Evolutionary conservation across 768 basidiomycete species (phyloP), one percentile per base, ranked within the genome.

Genomic region (Gymnopilus junonius): DNA sequence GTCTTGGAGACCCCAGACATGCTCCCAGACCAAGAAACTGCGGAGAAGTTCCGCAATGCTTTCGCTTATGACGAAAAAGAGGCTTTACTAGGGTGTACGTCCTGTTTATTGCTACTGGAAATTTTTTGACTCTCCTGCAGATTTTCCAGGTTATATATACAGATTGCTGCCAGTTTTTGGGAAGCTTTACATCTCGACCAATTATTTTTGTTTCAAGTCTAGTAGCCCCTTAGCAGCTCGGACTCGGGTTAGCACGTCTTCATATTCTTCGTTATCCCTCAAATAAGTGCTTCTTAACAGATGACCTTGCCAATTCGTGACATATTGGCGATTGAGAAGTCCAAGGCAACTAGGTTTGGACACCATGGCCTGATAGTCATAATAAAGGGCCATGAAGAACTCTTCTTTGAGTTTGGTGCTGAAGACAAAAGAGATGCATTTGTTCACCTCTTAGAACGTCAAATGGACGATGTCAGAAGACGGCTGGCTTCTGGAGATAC

Each of bases 221-320:
- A 91, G 86, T 43, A 88, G 94, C 4, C 85, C 92, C 31, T 73
- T 97, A 53, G 85, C 91, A 57, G 80, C 85, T 45, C 92, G 90
- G 73, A 98, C 95, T 12, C 86, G 88, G 80, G 97, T 94, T 69
- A 67, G 89, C 73, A 15, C 11, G 27, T 15, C 57, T 31, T n/a
- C 62, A n/a, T n/a, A 46, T 35, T 11, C 20, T 53, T n/a, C 40
- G 58, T 39, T 2, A 32, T 32, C 15, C 17, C 7, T 43, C 51
- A 48, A 27, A 40, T 61, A 43, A 62, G 25, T 40, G 25, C 45
- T 48, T 11, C 15, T 55, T 45, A 35, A 35, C 67, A 99, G 96
- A 99, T 99, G 97, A 88, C 97, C 21, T 80, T 99, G 29, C 97
- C 97, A 12, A 87, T 97, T 59, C 86, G 87, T 43, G 97, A 99